phyloP scores from a whole-genome alignment of 2,329 filamentous ascomycete species.

The Gnomoniopsis sp. region DNA sequence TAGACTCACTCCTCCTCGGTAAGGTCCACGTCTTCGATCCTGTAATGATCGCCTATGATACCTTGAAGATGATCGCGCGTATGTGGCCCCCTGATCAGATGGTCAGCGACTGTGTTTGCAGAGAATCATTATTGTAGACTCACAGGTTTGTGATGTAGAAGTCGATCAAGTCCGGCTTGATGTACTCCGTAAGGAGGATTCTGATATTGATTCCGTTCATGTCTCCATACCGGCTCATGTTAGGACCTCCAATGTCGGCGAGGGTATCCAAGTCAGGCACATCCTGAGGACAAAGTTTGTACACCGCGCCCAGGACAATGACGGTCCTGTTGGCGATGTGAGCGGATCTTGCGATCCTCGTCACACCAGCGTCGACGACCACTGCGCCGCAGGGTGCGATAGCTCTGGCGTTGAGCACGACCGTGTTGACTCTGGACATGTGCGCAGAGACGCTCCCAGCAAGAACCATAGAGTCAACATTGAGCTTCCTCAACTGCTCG shows the following conservation, averaged over 20 bases:
- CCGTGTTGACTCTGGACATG: constrained; percentile 94
- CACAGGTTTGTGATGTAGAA: constrained; percentile 84
- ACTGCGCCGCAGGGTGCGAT: constrained; percentile 87
- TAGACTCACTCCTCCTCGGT: constrained; percentile 31
- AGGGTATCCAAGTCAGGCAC: constrained; percentile 78
- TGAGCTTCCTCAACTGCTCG: constrained; percentile 73
- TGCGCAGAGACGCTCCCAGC: constrained; percentile 87
- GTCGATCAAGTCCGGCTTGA: constrained; percentile 72
- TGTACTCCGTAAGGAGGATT: constrained; percentile 78
- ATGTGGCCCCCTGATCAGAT: constrained; percentile 28
- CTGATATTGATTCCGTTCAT: constrained; percentile 77
- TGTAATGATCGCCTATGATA: constrained; percentile 28
- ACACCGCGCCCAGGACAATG: constrained; percentile 84
- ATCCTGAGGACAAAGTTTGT: constrained; percentile 89
- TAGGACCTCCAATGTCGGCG: constrained; percentile 82
- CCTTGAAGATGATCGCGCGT: constrained; percentile 26
- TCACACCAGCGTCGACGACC: constrained; percentile 79
- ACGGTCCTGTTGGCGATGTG: constrained; percentile 80
- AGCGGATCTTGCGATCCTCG: constrained; percentile 79
- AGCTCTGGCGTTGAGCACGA: constrained; percentile 82
- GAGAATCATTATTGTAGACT: constrained; percentile 31
- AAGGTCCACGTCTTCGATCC: constrained; percentile 62
- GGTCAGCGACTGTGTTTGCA: neutral
- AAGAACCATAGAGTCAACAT: constrained; percentile 79
- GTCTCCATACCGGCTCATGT: constrained; percentile 74